Conservation (phyloP, 495 filamentous ascomycete species). For the Talaromyces proteolyticus region DNA sequence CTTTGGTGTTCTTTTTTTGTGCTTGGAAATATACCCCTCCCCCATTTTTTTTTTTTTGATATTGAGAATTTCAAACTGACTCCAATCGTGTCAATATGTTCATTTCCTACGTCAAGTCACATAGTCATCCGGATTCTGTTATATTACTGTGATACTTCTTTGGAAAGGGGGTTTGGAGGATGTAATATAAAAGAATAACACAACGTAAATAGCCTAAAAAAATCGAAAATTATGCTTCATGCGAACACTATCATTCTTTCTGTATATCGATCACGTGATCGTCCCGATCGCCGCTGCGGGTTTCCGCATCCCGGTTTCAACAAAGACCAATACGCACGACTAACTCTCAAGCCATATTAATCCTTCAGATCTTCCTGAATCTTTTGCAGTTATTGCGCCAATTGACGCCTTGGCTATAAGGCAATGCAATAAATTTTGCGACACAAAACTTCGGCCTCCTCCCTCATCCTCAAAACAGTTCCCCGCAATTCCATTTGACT, state of each 20-base stretch:
- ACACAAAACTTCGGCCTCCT: neutral
- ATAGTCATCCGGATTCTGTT: neutral
- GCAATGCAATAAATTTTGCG: neutral
- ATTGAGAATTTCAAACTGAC: neutral
- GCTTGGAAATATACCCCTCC: neutral
- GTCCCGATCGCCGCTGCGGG: neutral
- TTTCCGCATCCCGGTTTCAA: neutral
- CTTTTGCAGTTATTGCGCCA: neutral
- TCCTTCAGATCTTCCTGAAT: neutral
- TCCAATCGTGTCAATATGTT: neutral
- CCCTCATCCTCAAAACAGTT: neutral
- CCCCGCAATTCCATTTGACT: neutral
- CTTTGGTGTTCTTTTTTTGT: neutral
- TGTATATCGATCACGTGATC: neutral
- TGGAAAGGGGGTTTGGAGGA: neutral
- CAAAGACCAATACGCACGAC: neutral
- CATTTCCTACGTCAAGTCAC: neutral
- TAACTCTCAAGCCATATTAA: neutral
- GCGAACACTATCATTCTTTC: too few relatives aligned
- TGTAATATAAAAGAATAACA: too few relatives aligned
- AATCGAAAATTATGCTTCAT: too few relatives aligned
- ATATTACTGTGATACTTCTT: neutral
- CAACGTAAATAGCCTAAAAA: too few relatives aligned
- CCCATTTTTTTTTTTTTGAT: neutral
- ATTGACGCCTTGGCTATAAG: neutral